phyloP scores from a whole-genome alignment of 2,329 filamentous ascomycete genomes.

The Colletotrichum siamense region DNA sequence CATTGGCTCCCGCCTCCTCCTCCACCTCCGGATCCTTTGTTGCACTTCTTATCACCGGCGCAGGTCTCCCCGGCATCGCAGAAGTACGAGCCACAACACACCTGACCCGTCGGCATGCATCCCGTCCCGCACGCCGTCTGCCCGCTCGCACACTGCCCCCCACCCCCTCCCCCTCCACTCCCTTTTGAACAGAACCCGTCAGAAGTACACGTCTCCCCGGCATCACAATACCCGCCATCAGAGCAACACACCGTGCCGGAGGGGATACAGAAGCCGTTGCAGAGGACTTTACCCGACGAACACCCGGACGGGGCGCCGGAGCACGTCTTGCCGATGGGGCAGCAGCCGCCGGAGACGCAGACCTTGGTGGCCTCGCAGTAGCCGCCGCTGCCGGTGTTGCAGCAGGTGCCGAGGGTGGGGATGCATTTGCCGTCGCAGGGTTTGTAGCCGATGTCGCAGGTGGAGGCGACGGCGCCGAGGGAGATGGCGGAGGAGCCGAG shows the following conservation, averaged over 20 bases:
- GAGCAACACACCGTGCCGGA: slow-evolving; percentile 34
- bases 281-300: slow-evolving; percentile 27
- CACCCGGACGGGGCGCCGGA: slow-evolving; percentile 32
- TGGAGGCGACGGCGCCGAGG: slow-evolving; percentile 17
- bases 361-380: slow-evolving; percentile 36
- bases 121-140: slow-evolving; percentile 26
- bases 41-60: neutral
- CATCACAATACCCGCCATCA: slow-evolving; percentile 31
- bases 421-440: slow-evolving; percentile 37
- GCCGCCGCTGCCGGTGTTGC: slow-evolving; percentile 28
- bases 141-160: slow-evolving; percentile 12
- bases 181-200: slow-evolving; percentile 26
- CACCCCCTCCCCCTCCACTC: slow-evolving; percentile 24
- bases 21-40: neutral
- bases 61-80: slow-evolving; percentile 23
- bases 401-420: slow-evolving; percentile 33
- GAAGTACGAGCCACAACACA: slow-evolving; percentile 29
- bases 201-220: slow-evolving; percentile 31
- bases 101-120: slow-evolving; percentile 32
- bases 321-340: slow-evolving; percentile 35
- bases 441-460: slow-evolving; percentile 27
- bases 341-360: slow-evolving; percentile 37
- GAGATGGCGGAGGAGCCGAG: slow-evolving; percentile 23
- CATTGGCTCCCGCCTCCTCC: neutral
- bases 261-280: slow-evolving; percentile 36